These are phyloP conservation scores for Abelmoschus esculentus DNA, from an alignment of 345 rosid species.

Conservation along the genomic window DNA sequence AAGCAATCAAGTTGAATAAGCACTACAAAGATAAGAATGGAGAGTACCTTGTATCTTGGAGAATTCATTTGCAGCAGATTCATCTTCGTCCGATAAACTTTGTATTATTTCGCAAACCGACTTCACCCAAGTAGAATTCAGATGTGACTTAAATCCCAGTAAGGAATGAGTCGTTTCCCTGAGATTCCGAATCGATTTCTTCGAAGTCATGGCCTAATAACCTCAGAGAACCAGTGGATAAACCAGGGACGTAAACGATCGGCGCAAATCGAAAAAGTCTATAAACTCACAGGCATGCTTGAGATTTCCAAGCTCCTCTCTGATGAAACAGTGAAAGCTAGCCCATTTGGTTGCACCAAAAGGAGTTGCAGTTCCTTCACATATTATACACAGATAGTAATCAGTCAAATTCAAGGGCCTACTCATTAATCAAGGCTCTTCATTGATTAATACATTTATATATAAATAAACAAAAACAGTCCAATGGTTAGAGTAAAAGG, in stretches of 20 bases:
- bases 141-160: slow-evolving; percentile 48
- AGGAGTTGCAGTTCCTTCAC: neutral
- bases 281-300: no score
- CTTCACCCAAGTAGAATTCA: slow-evolving; percentile 54
- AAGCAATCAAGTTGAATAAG: neutral
- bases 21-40: neutral
- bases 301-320: no score
- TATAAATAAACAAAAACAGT: neutral
- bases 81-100: slow-evolving; percentile 17
- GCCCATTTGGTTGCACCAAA: neutral
- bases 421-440: neutral
- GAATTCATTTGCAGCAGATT: slow-evolving; percentile 9
- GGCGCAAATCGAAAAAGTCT: neutral
- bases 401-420: slow-evolving; percentile 17
- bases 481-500: slow-evolving; percentile 40
- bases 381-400: neutral
- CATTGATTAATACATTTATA: neutral
- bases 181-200: slow-evolving; percentile 30
- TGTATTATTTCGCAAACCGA: slow-evolving; percentile 48
- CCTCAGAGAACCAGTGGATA: neutral
- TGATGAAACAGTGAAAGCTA: neutral
- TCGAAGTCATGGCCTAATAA: neutral
- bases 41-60: slow-evolving; percentile 34
- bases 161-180: slow-evolving; percentile 54
- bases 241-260: no score